Evolutionary conservation across 176 grass and related monocot genomes (phyloP), one percentile per base, ranked within the genome.

Genomic region (Raddia distichophylla): DNA sequence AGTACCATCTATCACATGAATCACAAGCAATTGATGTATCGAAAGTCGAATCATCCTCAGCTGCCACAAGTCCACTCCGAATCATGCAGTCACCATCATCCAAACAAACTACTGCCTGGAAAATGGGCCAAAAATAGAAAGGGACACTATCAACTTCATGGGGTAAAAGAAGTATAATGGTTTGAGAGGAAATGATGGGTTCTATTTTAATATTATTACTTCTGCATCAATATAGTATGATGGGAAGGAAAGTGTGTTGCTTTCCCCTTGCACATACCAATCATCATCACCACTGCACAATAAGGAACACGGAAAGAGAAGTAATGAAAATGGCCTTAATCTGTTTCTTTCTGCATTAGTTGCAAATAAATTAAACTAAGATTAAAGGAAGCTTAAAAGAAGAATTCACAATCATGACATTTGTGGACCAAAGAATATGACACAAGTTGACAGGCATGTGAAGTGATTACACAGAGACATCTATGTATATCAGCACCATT

Each of bases 21-120:
- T 98, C 95, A 84, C 92, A 98, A 80, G 92, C 95, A 95, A 95
- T 91, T 75, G 95, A 98, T 69, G 95, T 98, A 83, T 98, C 95
- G 53, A 87, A 84, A 79, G 65, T 76, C 52, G 77, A 86, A 87
- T 88, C 90, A 86, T 80, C 88, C 73, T 87, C 89, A 42, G 71
- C 60, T 79, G 86, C 79, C 76, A 90, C 48, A 76, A 84, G 45
- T 67, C 95, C 95, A 68, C 75, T 86, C 22, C 88, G 81, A 82
- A 98, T 91, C 75, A 84, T 98, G 90, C 95, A 98, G 52, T 76
- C 90, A 86, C 45, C 75, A 82, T 86, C 82, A 83, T 93, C 88
- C 84, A 98, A 98, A 86, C 95, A 98, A 88, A 86, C 71, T 62
- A 95, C 92, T 70, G 89, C 87, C 95, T 98, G 85, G 49, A 78